Base-by-base conservation (phyloP, 1,284 basidiomycete genomes). In the Pseudozyma sp. region DNA sequence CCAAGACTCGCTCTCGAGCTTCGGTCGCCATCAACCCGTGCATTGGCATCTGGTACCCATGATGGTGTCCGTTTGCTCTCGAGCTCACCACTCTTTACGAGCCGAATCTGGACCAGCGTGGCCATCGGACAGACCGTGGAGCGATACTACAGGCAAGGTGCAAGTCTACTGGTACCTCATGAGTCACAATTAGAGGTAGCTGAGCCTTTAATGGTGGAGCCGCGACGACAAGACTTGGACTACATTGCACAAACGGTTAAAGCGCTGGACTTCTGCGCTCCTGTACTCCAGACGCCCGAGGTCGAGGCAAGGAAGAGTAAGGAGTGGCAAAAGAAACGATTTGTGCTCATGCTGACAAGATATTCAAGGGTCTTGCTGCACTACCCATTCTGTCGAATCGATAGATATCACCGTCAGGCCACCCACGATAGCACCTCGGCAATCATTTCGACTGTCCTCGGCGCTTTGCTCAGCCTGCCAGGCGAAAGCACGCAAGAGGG, bases 71-170 rank as follows among this genome's bases (percentile, higher is more conserved):
- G 25, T 31, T 31, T 51, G 12, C 48, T 58, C n/a, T 58, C 56
- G 4, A 49, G 48, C 10, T 58, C 56, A n/a, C 56, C 56, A 16
- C 39, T 58, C 1, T 58, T 58, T 40, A 35, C 51, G 40, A 58
- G 45, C 48, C 56, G 56, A 34, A 58, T 58, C 25, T 58, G 56
- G 56, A 58, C 47, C 7, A 58, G 56, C 31, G 56, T 58, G 13
- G 56, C 56, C 16, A 42, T 58, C 14, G 47, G 56, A 14, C 56
- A 58, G 56, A 58, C 56, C 16, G 47, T 58, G 11, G 56, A 58
- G 47, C 14, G 56, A 11, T 34, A 58, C 40, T 58, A 58, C 16
- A 38, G 56, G 35, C 56, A 58, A 44, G 56, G 47, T 6, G 56
- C 56, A 35, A 35, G 47, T 18, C 47, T 58, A 2, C 8, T 58